Percentiles rank a stretch among this genome's conserved stretches.
These are phyloP conservation scores for Cymbopogon citratus DNA, from an alignment of 176 grass and related monocot species.

Conservation along the genomic window DNA sequence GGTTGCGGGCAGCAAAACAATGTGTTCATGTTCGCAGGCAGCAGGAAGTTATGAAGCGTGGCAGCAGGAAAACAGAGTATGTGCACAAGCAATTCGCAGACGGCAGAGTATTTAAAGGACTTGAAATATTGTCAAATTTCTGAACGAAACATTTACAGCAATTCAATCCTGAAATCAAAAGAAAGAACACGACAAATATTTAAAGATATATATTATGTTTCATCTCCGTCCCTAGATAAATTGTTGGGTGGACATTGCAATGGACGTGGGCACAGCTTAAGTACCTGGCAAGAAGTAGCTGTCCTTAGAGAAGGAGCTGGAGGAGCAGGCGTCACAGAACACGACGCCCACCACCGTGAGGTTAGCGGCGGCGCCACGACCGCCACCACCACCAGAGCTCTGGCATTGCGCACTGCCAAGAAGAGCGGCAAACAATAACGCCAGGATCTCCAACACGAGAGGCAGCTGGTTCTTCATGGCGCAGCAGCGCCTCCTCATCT, in stretches of 20 bases:
- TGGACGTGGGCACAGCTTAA: not conserved
- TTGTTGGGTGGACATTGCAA: not conserved
- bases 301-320: constrained; percentile 67
- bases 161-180: not conserved
- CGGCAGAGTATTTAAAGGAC: not conserved
- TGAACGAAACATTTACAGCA: not conserved
- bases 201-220: not conserved
- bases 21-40: not conserved
- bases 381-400: not conserved
- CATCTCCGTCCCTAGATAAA: not conserved
- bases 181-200: not conserved
- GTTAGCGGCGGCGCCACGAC: constrained; percentile 25
- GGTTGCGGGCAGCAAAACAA: not conserved
- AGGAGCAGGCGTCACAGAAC: constrained; percentile 86
- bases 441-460: not conserved
- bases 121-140: not conserved
- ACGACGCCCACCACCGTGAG: constrained; percentile 74
- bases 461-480: constrained; percentile 21
- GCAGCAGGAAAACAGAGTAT: not conserved
- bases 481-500: not conserved
- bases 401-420: constrained; percentile 20
- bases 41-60: not conserved
- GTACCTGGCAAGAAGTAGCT: constrained; percentile 91
- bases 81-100: not conserved
- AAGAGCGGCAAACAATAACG: constrained; percentile 18